Base-by-base conservation (phyloP, 805 yeast genomes). In the Blastobotrys parvus region DNA sequence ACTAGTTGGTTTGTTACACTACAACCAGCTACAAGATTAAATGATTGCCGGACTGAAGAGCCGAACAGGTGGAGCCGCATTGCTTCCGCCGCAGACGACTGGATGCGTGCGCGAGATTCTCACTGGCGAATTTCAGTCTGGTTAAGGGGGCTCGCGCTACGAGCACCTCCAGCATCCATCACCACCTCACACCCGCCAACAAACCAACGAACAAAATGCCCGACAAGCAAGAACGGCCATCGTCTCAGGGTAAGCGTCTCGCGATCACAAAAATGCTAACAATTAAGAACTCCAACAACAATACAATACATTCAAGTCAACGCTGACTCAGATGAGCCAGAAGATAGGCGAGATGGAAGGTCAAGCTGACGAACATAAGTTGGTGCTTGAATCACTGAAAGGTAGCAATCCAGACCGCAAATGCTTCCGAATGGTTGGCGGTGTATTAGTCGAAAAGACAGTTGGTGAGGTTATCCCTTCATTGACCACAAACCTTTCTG, bases 381-480 rank as follows among this genome's bases (percentile, higher is more conserved):
- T 81, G 15, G 92, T 83, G 1, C 54, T 80, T 11, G 73, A 70
- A 17, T 80, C 90, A 1, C 62, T 83, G 23, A 49, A 61, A 35
- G 66, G 63, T 1, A 67, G 77, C 7, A 78, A 79, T 19, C 77
- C 72, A 36, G 15, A 25, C 11, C 75, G 98, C 47, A 79, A 80
- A 58, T 87, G 97, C 57, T 88, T 78, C 65, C 78, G 94, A 55
- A 87, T 92, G 96, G 75, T 90, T 25, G 97, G 96, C 20, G 94
- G 95, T 7, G 95, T 89, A 3, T 70, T 90, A 25, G 83, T 89
- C 15, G 94, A 88, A 57, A 80, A 84, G 51, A 72, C 79, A 3
- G 92, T 87, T 3, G 79, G 72, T n/a, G 87, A 84, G 33, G 92
- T 89, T 3, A 63, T 72, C 3, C 80, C 80, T 10, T 69, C 80